Percentiles rank a stretch among this genome's conserved stretches.
These are phyloP conservation scores for Suillus discolor DNA, from an alignment of 768 basidiomycete species.

Conservation along the genomic window DNA sequence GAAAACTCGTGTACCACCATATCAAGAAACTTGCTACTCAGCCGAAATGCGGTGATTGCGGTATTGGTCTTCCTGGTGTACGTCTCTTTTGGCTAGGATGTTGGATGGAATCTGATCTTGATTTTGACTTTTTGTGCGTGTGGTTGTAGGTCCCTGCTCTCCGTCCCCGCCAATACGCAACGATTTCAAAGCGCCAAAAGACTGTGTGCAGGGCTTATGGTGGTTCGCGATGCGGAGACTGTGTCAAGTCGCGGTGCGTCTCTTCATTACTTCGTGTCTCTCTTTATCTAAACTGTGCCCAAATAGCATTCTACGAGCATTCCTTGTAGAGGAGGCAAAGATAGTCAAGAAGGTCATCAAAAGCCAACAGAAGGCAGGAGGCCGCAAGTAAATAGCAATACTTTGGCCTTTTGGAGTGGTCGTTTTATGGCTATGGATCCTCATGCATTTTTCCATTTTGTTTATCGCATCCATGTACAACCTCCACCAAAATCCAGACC, in stretches of 20 bases:
- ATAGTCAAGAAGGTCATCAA: conserved; percentile 99
- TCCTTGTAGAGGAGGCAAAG: conserved; percentile 99
- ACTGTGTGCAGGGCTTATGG: conserved; percentile 96
- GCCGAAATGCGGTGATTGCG: conserved; percentile 99
- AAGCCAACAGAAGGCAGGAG: conserved; percentile 59
- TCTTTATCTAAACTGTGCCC: background rate
- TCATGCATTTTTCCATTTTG: conserved; percentile 15
- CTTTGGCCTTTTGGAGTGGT: background rate
- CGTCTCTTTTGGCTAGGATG: conserved; percentile 33
- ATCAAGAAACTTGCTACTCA: conserved; percentile 90
- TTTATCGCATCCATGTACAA: conserved; percentile 26
- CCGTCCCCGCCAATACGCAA: conserved; percentile 94
- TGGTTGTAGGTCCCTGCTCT: conserved; percentile 81
- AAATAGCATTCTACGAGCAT: conserved; percentile 91
- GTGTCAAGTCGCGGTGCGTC: conserved; percentile 90
- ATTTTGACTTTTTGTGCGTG: background rate
- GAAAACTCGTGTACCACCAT: conserved; percentile 97
- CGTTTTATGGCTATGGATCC: conserved; percentile 15
- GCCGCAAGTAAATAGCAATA: conserved; percentile 25
- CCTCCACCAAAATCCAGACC: conserved; percentile 15
- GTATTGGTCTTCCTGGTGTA: conserved; percentile 91
- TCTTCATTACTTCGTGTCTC: background rate
- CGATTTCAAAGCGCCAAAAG: conserved; percentile 96
- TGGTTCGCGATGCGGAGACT: conserved; percentile 94
- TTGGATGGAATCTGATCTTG: conserved; percentile 12